These are phyloP conservation scores for Lathyrus aphaca DNA, from an alignment of 306 rosid species.

Conservation along the genomic window DNA sequence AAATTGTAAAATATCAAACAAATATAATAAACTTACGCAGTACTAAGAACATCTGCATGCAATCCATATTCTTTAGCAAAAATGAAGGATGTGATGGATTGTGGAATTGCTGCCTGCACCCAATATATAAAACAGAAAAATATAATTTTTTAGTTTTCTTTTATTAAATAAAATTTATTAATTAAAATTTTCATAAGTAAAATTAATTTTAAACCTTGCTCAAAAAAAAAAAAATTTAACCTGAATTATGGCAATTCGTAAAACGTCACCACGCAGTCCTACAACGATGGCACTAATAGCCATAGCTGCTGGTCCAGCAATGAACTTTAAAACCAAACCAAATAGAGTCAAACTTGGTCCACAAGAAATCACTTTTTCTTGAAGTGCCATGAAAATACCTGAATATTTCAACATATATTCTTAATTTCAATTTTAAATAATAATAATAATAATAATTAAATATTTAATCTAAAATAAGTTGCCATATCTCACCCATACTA, in stretches of 20 bases:
- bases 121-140: background rate
- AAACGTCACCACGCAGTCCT: conserved; percentile 83
- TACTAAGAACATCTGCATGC: conserved; percentile 87
- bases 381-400: conserved; percentile 96
- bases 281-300: conserved; percentile 74
- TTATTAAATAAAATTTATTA: no score
- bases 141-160: background rate
- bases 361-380: conserved; percentile 76
- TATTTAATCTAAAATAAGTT: background rate
- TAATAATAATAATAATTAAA: background rate
- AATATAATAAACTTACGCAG: conserved; percentile 70
- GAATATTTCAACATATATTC: background rate
- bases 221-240: no score
- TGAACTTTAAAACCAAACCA: conserved; percentile 80
- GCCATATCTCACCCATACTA: conserved; percentile 72
- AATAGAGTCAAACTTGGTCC: conserved; percentile 59
- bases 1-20: background rate
- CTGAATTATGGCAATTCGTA: conserved; percentile 89
- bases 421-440: background rate
- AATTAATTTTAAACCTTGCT: no score
- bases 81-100: conserved; percentile 91
- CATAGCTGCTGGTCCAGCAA: conserved; percentile 95
- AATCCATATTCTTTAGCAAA: conserved; percentile 85
- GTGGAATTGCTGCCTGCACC: conserved; percentile 90
- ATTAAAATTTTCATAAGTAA: background rate